Percentiles rank a stretch among this genome's conserved stretches.
phyloP scores from a whole-genome alignment of 495 filamentous ascomycete species.

The Tuber melanosporum region DNA sequence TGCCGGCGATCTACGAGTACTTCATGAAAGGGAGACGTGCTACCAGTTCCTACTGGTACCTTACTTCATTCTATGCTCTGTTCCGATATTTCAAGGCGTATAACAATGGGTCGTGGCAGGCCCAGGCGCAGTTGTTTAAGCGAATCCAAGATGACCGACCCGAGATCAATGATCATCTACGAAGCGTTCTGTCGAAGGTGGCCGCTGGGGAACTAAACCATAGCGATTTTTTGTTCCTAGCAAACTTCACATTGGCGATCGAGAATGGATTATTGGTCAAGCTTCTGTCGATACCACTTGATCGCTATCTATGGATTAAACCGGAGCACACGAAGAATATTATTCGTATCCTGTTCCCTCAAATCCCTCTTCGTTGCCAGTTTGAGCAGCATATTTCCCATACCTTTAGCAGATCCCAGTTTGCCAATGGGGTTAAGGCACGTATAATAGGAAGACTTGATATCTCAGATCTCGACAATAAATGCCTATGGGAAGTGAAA shows the following conservation, averaged over 20 bases:
- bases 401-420: not conserved
- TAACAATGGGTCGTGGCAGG: not conserved
- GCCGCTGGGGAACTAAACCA: not conserved
- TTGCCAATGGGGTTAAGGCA: too few relatives aligned
- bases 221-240: slow-evolving; percentile 16
- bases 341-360: not conserved
- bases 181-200: not conserved
- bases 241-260: slow-evolving; percentile 3
- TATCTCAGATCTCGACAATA: not conserved
- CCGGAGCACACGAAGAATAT: not conserved
- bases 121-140: not conserved
- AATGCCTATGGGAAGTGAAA: slow-evolving; percentile 14
- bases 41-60: not conserved
- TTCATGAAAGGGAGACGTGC: not conserved
- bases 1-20: slow-evolving; percentile 7
- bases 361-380: not conserved
- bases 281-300: slow-evolving; percentile 12
- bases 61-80: not conserved
- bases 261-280: not conserved
- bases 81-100: not conserved
- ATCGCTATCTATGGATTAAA: slow-evolving; percentile 8
- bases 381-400: not conserved
- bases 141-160: not conserved
- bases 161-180: not conserved
- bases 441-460: not conserved